Evolutionary conservation across 805 yeast genomes (phyloP).

Genomic region (Candida tallmaniae): DNA sequence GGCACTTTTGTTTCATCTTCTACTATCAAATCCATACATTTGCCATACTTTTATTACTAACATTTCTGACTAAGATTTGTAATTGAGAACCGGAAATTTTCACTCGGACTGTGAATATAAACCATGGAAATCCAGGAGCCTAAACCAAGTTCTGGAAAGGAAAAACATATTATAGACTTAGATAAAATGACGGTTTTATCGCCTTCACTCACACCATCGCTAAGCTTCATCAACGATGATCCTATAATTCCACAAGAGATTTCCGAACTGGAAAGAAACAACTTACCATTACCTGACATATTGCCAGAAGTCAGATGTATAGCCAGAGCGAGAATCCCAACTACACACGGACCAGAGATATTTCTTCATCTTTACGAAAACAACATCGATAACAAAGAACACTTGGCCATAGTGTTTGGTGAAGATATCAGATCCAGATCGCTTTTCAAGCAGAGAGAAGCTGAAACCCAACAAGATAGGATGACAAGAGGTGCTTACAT

Average conservation of each 20-base stretch:
- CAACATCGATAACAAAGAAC: conserved; percentile 86
- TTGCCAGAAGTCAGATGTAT: conserved; percentile 81
- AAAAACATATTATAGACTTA: conserved; percentile 11
- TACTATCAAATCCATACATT: no score
- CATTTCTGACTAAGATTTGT: no score
- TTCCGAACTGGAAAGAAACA: conserved; percentile 24
- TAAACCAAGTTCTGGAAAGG: neutral
- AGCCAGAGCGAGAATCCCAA: conserved; percentile 94
- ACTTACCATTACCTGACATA: conserved; percentile 42
- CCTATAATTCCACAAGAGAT: conserved; percentile 13
- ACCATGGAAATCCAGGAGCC: no score
- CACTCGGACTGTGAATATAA: no score
- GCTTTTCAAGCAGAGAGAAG: conserved; percentile 54
- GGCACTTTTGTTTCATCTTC: no score
- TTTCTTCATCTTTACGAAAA: conserved; percentile 87
- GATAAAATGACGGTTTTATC: conserved; percentile 20
- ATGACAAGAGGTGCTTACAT: conserved; percentile 99
- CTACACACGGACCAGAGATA: conserved; percentile 91
- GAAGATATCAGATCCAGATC: conserved; percentile 79
- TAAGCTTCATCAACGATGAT: conserved; percentile 6
- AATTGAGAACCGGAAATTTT: no score
- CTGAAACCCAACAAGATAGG: conserved; percentile 84
- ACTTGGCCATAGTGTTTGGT: conserved; percentile 94
- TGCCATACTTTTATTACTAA: no score
- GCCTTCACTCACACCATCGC: conserved; percentile 18